Base-by-base conservation (phyloP, 768 basidiomycete genomes). In the Gloeopeniophorella convolvens region DNA sequence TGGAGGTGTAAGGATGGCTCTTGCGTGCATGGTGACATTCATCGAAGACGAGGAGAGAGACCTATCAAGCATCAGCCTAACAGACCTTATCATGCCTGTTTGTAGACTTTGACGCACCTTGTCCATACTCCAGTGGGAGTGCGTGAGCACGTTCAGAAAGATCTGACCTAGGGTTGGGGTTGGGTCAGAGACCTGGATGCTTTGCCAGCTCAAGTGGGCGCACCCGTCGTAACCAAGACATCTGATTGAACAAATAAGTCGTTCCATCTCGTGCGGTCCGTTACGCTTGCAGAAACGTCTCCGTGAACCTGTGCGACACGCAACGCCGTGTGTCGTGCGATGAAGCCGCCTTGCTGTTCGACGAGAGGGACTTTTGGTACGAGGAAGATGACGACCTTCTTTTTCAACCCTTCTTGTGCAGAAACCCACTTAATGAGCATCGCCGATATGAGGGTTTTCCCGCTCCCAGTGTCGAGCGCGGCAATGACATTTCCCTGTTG, bases 361-460 rank as follows among this genome's bases (percentile, higher is more conserved):
- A 93, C 92, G 13, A 95, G 76, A 2, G 88, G 75, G 3, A 91
- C 89, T 57, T 85, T 85, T 0, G 92, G 92, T 2, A 89, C 89
- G 28, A 94, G 74, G 61, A 93, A 93, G 9, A 91, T 74, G 56
- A 83, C 74, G 40, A 78, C 74, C 64, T 86, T 88, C 45, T 73
- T 74, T 34, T 66, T 58, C 1, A 75, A 71, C 13, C 63, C 58
- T 16, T 77, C 70, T 52, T 76, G 76, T 0, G 76, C 60, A 16
- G 79, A 71, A 48, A 85, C 74, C 83, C 83, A 89, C 68, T 83
- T 83, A 60, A 92, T 83, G 50, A 93, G 76, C 6, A 79, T 66
- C 36, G 74, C 72, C 50, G 75, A 76, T 60, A 82, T 79, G 52
- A 75, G 68, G 6, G 80, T 82, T 67, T 82, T 82, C n/a, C 79